Conservation (phyloP, 441 rosid genomes). For the Pelargonium citronellum region DNA sequence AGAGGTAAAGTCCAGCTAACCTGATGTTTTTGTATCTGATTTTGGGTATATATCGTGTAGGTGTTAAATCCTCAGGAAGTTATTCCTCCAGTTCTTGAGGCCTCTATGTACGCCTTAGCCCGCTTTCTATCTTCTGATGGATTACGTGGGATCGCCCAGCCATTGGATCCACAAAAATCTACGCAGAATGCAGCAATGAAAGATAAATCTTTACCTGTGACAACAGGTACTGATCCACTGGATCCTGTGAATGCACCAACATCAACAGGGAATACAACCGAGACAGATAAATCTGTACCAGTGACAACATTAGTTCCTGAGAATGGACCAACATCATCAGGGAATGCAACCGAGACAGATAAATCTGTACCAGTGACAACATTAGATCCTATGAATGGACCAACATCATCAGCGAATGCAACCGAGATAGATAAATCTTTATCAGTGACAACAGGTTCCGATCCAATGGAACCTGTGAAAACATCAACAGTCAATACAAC, state of each 20-base stretch:
- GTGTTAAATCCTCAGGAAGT: slow-evolving; percentile 49
- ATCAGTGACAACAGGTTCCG: not conserved
- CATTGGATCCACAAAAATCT: not conserved
- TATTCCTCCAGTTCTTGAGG: slow-evolving; percentile 66
- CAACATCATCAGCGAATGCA: not conserved
- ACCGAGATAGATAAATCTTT: not conserved
- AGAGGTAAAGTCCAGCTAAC: not conserved
- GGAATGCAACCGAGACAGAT: not conserved
- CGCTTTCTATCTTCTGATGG: slow-evolving; percentile 63
- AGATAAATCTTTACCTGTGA: not conserved
- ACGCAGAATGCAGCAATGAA: not conserved
- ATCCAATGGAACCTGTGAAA: not conserved
- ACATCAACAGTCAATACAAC: not conserved
- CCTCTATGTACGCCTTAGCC: slow-evolving; percentile 53
- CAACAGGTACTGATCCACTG: not conserved
- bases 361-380: not conserved
- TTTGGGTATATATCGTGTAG: slow-evolving; percentile 32
- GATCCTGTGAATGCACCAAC: not conserved
- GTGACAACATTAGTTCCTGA: not conserved
- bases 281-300: not conserved
- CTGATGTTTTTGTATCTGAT: not conserved
- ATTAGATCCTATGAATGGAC: not conserved
- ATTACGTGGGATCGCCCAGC: slow-evolving; percentile 33
- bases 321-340: not conserved
- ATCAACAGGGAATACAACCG: not conserved